Evolutionary conservation across 352 stramenopile species (phyloP), one percentile per base, ranked within the genome.

Genomic region (Globisporangium megalacanthum): DNA sequence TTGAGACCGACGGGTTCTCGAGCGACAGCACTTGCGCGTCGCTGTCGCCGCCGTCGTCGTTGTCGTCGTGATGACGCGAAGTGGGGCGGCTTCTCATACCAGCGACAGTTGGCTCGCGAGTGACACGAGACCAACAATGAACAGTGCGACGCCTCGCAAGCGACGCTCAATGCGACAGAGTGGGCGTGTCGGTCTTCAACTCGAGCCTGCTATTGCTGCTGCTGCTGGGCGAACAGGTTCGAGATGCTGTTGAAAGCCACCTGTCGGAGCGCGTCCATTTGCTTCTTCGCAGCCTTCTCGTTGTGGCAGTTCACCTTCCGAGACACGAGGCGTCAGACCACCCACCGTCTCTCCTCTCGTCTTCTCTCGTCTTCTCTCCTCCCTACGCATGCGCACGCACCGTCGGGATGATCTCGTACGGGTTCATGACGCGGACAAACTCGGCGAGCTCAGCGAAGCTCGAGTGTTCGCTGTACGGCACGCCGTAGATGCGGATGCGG

Each of bases 381-480:
- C 35, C 7, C 35, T 39, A 19, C 7, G 11, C 3, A 19, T 22
- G 11, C 3, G 37, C 35, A 39, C 58, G 14, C 52, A 98, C 93
- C 44, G 94, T 98, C 17, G 94, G 93, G 37, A 97, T 95, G 54
- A 98, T 98, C 42, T 72, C 71, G 9, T 79, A 73, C 4, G 92
- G 93, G 35, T 96, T 92, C 33, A 89, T 66, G 7, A 92, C 72
- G 69, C 85, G 87, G 20, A 91, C 66, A 62, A 98, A 98, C 44
- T 97, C 88, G 36, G 92, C 86, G 9, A 99, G 77, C 67, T 99
- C 96, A 6, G 82, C 81, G 67, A 98, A 99, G 62, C 84, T 97
- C 25, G 88, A 98, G 70, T 99, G 96, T 60, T 99, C 96, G 60
- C 87, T 97, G 76, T 99, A 99, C 4, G 96, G 96, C 41, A 98